Base-by-base conservation (phyloP, 805 yeast genomes). In the Candida maris region DNA sequence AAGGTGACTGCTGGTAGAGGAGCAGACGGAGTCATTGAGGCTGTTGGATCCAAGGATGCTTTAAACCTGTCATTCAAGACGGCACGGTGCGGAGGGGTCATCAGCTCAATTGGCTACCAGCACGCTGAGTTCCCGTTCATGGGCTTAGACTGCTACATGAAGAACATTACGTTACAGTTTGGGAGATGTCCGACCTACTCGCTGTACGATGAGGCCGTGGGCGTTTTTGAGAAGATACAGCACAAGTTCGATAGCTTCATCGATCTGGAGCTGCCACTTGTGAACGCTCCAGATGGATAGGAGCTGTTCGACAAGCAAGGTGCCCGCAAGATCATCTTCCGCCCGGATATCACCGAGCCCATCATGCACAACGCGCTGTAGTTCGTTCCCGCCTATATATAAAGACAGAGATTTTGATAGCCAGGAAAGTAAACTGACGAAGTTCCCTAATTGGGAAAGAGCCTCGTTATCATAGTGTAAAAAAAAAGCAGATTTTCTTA, bases 91-190 rank as follows among this genome's bases (percentile, higher is more conserved):
- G 28, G 28, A 16, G 28, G 28, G 8, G 15, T 25, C 14, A 25
- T 25, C 15, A 25, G 28, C 15, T 25, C 28, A 7, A 25, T 25
- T 25, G 28, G 28, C 10, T 25, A 25, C 15, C 28, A 25, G 28
- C 28, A 25, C 28, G 10, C 28, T n/a, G 28, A 25, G 28, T 25
- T 25, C 14, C 28, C 28, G 7, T 25, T 25, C 15, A 25, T 8
- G 7, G 28, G 28, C 7, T 16, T 25, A 7, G 28, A 25, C 28
- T 25, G 28, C 28, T 25, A 25, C 28, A 25, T 25, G 28, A 25
- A 25, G 28, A 25, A 25, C 14, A 25, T 25, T 8, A 25, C 28
- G 10, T n/a, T 25, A 16, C 28, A 25, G 14, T 25, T 25, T 25
- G 28, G 28, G 14, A 25, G 28, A 25, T 8, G 28, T n/a, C 28